Conservation (phyloP, 1,284 basidiomycete genomes). For the Trichosporon inkin region DNA sequence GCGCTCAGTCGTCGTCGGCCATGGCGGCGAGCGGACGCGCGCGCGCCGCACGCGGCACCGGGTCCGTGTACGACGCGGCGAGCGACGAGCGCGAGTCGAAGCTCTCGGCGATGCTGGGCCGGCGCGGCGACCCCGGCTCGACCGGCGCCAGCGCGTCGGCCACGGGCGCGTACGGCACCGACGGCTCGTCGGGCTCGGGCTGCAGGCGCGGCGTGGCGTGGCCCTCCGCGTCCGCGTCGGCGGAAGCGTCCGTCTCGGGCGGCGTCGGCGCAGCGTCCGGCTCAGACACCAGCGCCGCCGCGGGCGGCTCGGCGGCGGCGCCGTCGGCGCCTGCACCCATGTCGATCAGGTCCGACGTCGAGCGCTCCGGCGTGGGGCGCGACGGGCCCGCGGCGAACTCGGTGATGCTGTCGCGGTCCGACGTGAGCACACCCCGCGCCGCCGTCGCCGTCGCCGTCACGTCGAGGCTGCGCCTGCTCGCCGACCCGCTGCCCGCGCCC, state of each 20-base stretch:
- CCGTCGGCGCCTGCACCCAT: not conserved
- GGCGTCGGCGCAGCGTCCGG: not conserved
- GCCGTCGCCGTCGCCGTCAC: not conserved
- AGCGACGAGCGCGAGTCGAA: slow-evolving; percentile 1
- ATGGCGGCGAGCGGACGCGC: slow-evolving; percentile 11
- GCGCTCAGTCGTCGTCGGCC: slow-evolving; percentile 9
- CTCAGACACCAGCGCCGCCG: not conserved
- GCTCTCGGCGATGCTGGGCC: not conserved
- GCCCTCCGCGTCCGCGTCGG: not conserved
- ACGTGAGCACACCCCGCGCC: not conserved
- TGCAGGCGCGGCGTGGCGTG: not conserved
- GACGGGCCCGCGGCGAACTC: not conserved
- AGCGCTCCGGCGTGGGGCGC: not conserved
- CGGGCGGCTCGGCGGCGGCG: not conserved
- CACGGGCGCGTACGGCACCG: not conserved
- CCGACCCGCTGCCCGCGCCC: not conserved
- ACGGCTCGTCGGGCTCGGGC: not conserved
- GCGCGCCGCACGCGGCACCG: slow-evolving; percentile 2
- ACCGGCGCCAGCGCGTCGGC: too few relatives aligned
- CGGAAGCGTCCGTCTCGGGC: too few relatives aligned
- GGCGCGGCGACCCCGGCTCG: not conserved
- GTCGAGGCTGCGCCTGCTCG: slow-evolving; percentile 14
- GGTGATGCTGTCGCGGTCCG: not conserved
- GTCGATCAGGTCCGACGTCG: slow-evolving; percentile 7
- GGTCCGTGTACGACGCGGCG: slow-evolving; percentile 7